A percentile compares a stretch with the other conserved stretches of the same genome.
Conservation (phyloP, 306 rosid genomes). For the Vachellia collinsii region DNA sequence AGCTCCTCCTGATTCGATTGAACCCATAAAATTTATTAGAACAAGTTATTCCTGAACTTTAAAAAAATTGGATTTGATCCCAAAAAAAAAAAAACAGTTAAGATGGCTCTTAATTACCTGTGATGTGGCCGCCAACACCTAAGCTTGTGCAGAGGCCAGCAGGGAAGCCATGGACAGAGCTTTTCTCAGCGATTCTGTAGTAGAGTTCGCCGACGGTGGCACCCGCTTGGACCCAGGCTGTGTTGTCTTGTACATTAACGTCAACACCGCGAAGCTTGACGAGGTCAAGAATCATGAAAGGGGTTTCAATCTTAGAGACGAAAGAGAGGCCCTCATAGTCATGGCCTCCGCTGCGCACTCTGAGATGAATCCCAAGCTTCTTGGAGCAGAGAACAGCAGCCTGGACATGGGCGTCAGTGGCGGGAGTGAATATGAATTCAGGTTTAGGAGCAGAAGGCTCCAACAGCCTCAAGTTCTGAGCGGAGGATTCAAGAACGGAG, state of each 20-base stretch:
- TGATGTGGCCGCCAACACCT: conserved; percentile 85
- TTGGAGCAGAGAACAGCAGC: conserved; percentile 67
- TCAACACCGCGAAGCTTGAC: conserved; percentile 55
- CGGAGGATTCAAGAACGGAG: conserved; percentile 53
- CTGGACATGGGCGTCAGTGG: conserved; percentile 64
- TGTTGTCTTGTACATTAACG: conserved; percentile 48
- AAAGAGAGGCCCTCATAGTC: conserved; percentile 88
- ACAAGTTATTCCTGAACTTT: neutral
- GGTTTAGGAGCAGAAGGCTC: conserved; percentile 71
- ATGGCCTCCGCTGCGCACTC: conserved; percentile 83
- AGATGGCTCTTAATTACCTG: conserved; percentile 41
- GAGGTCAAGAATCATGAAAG: conserved; percentile 66
- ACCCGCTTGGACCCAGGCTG: conserved; percentile 84
- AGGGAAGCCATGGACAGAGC: conserved; percentile 67
- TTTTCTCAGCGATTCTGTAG: conserved; percentile 66
- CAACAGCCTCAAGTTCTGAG: conserved; percentile 58
- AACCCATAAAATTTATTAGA: neutral
- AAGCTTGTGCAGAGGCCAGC: conserved; percentile 83
- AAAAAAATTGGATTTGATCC: neutral
- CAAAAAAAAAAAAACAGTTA: neutral
- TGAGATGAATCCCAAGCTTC: conserved; percentile 58
- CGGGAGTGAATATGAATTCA: conserved; percentile 65
- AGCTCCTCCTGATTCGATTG: conserved; percentile 54
- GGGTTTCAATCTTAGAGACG: conserved; percentile 56
- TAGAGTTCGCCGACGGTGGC: conserved; percentile 81